Conservation (phyloP, 1,284 basidiomycete species). For the Apiotrichum veenhuisii region DNA sequence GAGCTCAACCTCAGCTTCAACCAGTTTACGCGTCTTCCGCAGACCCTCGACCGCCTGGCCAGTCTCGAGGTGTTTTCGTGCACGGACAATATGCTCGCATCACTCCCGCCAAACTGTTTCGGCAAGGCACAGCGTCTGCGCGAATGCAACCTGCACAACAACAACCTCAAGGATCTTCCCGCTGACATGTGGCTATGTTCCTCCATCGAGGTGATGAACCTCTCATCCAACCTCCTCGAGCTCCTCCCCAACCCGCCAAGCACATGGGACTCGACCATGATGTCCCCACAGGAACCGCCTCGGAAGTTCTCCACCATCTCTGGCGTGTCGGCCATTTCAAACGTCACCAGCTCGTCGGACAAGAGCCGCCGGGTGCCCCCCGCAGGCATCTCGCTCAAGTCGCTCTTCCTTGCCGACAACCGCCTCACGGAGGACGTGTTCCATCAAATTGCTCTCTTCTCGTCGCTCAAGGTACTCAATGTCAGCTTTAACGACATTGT, state of each 20-base stretch:
- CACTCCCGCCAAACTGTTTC: constrained; percentile 67
- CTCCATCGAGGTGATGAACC: constrained; percentile 70
- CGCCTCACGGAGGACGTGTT: constrained; percentile 77
- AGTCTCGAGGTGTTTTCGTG: constrained; percentile 73
- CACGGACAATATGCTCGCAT: constrained; percentile 81
- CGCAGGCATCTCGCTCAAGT: constrained; percentile 29
- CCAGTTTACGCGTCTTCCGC: constrained; percentile 77
- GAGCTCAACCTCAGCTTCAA: constrained; percentile 78
- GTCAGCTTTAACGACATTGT: constrained; percentile 94
- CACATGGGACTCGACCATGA: constrained; percentile 14
- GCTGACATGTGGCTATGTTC: constrained; percentile 79
- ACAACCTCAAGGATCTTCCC: constrained; percentile 77
- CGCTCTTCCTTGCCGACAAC: constrained; percentile 87
- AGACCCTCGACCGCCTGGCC: constrained; percentile 69
- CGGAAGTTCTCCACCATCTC: constrained; percentile 27
- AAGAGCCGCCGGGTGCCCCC: constrained; percentile 13
- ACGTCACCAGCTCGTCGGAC: constrained; percentile 52
- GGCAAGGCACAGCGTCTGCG: constrained; percentile 74
- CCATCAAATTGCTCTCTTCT: constrained; percentile 67
- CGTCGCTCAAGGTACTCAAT: constrained; percentile 77
- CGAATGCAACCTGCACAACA: constrained; percentile 82
- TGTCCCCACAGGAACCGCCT: constrained; percentile 14
- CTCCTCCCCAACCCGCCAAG: constrained; percentile 65
- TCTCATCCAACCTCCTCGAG: constrained; percentile 81
- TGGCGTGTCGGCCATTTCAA: constrained; percentile 58